These are phyloP conservation scores for Phoenix dactylifera DNA, from an alignment of 176 grass and related monocot species.

Conservation along the genomic window DNA sequence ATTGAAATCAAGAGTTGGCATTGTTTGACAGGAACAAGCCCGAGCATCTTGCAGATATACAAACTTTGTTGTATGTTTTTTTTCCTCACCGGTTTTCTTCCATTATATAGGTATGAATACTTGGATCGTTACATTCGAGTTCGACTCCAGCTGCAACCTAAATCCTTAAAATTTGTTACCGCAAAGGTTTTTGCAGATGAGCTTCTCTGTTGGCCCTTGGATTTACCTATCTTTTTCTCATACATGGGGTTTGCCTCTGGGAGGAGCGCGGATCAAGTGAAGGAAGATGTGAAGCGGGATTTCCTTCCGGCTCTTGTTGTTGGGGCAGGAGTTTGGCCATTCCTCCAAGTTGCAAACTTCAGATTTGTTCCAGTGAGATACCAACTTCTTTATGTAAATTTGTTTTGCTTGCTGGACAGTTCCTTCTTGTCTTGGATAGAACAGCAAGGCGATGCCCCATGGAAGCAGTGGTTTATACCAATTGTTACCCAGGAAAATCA, in stretches of 20 bases:
- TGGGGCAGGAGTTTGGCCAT: conserved; percentile 58
- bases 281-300: conserved; percentile 90
- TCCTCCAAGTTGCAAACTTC: conserved; percentile 77
- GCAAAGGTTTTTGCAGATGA: conserved; percentile 70
- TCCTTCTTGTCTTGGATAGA: conserved; percentile 93
- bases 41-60: too few species aligned
- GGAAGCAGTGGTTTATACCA: conserved; percentile 73
- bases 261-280: conserved; percentile 51
- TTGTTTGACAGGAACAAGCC: too few species aligned
- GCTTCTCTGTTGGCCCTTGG: conserved; percentile 54
- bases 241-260: conserved; percentile 78
- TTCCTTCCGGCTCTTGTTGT: conserved; percentile 62
- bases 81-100: neutral
- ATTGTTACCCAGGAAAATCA: conserved; percentile 41
- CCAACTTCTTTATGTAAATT: conserved; percentile 85
- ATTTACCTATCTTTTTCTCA: conserved; percentile 74
- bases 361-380: conserved; percentile 71
- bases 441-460: conserved; percentile 79
- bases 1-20: too few species aligned
- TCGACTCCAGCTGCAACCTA: conserved; percentile 38
- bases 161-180: conserved; percentile 58
- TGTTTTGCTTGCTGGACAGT: conserved; percentile 79
- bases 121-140: conserved; percentile 57
- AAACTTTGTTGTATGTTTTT: too few species aligned
- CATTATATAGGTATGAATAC: conserved; percentile 67